phyloP scores from a whole-genome alignment of 202 grass and related monocot genomes.

The Tripidium arundinaceum region DNA sequence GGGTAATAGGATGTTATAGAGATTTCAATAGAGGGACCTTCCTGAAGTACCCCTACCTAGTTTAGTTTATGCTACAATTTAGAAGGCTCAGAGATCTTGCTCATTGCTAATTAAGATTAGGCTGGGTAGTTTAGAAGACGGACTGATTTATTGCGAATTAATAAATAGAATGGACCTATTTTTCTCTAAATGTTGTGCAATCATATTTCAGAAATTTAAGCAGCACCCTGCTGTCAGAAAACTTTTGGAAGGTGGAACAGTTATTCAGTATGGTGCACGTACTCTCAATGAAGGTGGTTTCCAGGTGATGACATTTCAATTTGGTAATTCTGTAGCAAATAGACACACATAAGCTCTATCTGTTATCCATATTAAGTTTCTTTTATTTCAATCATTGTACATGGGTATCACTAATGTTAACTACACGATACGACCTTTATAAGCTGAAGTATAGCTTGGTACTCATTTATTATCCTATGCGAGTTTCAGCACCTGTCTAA shows the following conservation, averaged over 20 bases:
- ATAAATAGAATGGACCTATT: neutral
- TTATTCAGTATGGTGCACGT: constrained; percentile 88
- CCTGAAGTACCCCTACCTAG: neutral
- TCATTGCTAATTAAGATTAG: neutral
- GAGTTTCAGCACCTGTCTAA: neutral
- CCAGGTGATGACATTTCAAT: constrained; percentile 44
- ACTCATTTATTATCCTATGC: too few relatives aligned
- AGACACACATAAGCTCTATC: neutral
- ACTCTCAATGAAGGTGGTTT: constrained; percentile 98
- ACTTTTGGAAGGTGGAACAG: constrained; percentile 76
- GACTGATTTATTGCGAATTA: neutral
- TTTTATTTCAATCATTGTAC: constrained; percentile 17
- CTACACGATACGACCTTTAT: neutral
- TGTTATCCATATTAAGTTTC: neutral
- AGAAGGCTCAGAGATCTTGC: neutral
- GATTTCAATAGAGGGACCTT: neutral
- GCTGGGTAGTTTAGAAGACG: neutral
- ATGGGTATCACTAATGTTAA: neutral
- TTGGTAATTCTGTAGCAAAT: neutral
- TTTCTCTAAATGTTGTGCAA: constrained; percentile 1
- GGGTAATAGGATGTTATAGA: neutral
- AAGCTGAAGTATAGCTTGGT: constrained; percentile 12
- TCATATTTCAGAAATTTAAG: constrained; percentile 79
- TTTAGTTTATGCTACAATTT: neutral
- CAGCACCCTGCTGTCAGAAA: constrained; percentile 69